Conservation (phyloP, 805 yeast species). For the Helenozyma rhizophorensis region DNA sequence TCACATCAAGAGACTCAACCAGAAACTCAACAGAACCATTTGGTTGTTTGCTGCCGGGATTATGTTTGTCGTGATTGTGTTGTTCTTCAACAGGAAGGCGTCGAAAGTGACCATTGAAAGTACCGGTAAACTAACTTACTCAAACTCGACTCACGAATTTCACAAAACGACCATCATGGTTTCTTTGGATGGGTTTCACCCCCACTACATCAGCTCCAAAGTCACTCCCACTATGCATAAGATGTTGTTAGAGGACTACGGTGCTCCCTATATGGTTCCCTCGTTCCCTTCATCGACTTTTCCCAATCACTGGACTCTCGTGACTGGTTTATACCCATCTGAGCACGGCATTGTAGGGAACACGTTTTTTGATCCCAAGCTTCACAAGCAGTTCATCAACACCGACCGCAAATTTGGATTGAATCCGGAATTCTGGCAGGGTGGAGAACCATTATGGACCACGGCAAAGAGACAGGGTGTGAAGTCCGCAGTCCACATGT, state of each 20-base stretch:
- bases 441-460: conserved; percentile 87
- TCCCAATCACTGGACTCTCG: conserved; percentile 89
- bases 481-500: conserved; percentile 81
- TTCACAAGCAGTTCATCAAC: conserved; percentile 56
- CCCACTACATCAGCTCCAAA: conserved; percentile 66
- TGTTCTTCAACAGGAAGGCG: background rate
- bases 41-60: conserved; percentile 7
- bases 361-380: conserved; percentile 62
- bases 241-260: conserved; percentile 48
- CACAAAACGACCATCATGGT: conserved; percentile 77
- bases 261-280: conserved; percentile 82
- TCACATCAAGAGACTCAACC: conserved; percentile 21
- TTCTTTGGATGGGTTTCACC: conserved; percentile 88
- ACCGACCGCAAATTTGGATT: conserved; percentile 51
- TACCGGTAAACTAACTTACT: conserved; percentile 19
- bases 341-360: conserved; percentile 87
- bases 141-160: conserved; percentile 66
- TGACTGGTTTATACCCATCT: conserved; percentile 80
- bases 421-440: conserved; percentile 66
- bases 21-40: conserved; percentile 16
- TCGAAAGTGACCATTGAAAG: background rate
- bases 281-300: conserved; percentile 86
- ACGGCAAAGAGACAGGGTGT: conserved; percentile 65
- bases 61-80: too few species aligned
- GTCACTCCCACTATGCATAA: conserved; percentile 69